phyloP scores from a whole-genome alignment of 163 green algal genomes.

The Scenedesmus sp. region DNA sequence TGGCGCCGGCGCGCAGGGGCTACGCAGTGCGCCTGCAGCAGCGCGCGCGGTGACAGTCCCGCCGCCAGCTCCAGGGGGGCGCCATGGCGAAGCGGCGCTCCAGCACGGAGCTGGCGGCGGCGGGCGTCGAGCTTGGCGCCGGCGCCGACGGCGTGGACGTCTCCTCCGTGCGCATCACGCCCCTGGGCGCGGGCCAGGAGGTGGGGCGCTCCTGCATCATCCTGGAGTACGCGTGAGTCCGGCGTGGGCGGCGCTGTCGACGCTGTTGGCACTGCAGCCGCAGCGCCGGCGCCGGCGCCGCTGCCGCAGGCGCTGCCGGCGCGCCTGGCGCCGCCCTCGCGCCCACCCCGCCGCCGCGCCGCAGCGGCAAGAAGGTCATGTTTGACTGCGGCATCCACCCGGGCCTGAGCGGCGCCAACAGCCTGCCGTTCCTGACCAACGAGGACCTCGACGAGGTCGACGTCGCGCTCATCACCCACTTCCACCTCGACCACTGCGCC shows the following conservation, averaged over 20 bases:
- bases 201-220: conserved; percentile 95
- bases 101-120: conserved; percentile 22
- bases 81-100: conserved; percentile 37
- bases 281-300: background rate
- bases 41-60: too few relatives aligned
- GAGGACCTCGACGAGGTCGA: conserved; percentile 91
- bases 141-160: background rate
- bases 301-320: background rate
- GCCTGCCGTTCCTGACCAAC: conserved; percentile 94
- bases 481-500: conserved; percentile 98
- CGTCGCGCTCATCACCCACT: conserved; percentile 98
- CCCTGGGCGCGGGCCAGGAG: conserved; percentile 94
- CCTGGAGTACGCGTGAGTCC: conserved; percentile 77
- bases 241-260: background rate
- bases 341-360: too few relatives aligned
- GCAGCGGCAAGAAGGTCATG: conserved; percentile 95
- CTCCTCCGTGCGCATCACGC: conserved; percentile 67
- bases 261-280: background rate
- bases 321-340: background rate
- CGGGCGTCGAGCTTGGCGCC: too few relatives aligned
- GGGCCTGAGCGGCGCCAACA: conserved; percentile 84
- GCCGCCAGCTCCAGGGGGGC: too few relatives aligned
- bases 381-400: conserved; percentile 99
- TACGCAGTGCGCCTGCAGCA: too few relatives aligned
- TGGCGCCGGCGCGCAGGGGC: too few relatives aligned